A percentile compares a stretch with the other conserved stretches of the same genome.
Conservation (phyloP, 2,329 filamentous ascomycete genomes). For the Ustulina deusta region DNA sequence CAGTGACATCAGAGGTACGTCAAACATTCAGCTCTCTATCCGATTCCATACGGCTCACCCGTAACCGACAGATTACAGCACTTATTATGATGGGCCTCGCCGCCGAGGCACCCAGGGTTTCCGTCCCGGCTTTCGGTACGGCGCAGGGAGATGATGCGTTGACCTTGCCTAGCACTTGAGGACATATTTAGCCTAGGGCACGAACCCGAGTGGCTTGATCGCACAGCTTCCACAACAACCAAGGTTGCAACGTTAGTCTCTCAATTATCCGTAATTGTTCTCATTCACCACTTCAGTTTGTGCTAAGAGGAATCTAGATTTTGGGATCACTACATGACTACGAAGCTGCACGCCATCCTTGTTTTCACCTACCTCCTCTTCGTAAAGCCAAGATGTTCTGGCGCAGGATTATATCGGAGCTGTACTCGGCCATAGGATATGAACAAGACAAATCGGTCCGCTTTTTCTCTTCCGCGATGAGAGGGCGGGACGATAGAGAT, state of each 20-base stretch:
- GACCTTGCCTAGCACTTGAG: neutral
- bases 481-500: neutral
- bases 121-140: neutral
- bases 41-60: neutral
- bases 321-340: neutral
- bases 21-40: neutral
- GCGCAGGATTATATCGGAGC: neutral
- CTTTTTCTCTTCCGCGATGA: neutral
- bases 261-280: neutral
- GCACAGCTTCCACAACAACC: neutral
- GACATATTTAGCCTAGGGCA: too few species aligned
- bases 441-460: neutral
- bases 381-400: too few species aligned
- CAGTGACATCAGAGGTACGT: constrained; percentile 62
- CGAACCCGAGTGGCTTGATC: neutral
- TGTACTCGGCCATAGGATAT: neutral
- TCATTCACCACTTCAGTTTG: neutral
- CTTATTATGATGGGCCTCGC: constrained; percentile 25
- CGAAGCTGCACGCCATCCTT: neutral
- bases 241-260: neutral
- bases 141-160: constrained; percentile 1
- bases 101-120: neutral
- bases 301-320: neutral
- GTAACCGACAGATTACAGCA: constrained; percentile 22
- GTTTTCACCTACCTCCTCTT: too few species aligned